These are phyloP conservation scores for Daldinia concentrica DNA, from an alignment of 495 filamentous ascomycete species.

Conservation along the genomic window DNA sequence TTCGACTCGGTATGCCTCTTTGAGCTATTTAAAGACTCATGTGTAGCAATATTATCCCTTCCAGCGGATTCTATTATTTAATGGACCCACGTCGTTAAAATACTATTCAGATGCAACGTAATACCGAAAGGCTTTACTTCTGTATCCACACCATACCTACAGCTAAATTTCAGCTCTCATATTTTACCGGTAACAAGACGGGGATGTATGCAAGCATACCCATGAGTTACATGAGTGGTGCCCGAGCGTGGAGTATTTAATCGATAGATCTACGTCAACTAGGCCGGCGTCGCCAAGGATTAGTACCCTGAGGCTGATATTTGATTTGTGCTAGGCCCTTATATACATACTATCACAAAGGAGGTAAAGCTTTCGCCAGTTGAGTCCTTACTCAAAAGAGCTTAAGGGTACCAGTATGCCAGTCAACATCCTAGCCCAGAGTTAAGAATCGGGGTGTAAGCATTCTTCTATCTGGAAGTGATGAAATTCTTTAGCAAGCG, in stretches of 20 bases:
- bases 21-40: neutral
- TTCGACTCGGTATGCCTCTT: neutral
- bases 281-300: neutral
- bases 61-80: neutral
- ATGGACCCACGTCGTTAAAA: neutral
- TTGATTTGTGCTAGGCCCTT: neutral
- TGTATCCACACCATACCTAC: neutral
- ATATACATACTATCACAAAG: neutral
- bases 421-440: neutral
- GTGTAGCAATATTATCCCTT: neutral
- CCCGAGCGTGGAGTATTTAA: neutral
- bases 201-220: neutral
- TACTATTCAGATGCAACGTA: neutral
- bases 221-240: neutral
- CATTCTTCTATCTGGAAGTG: constrained; percentile 4
- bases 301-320: neutral
- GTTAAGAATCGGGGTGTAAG: neutral
- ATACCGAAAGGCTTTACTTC: neutral
- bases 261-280: neutral
- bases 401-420: neutral
- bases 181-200: neutral
- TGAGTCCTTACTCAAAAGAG: neutral
- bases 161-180: neutral
- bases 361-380: neutral
- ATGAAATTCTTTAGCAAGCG: neutral